A percentile compares a stretch with the other conserved stretches of the same genome.
Conservation (phyloP, 1,139 yeast species). For the Saccharomyces hybrid region DNA sequence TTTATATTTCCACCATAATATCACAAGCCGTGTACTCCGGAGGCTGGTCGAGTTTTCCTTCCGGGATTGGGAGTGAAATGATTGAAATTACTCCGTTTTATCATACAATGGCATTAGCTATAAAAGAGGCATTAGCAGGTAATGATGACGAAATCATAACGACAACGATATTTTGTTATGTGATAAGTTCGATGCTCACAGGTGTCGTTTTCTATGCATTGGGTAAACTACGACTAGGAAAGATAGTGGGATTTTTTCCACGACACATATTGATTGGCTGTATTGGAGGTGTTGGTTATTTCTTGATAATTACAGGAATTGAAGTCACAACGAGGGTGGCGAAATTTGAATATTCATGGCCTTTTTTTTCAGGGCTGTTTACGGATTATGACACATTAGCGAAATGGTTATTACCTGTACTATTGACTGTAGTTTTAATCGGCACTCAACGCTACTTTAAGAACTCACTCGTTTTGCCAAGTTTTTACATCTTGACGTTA, state of each 20-base stretch:
- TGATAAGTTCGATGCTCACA: conserved; percentile 74
- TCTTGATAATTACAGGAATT: conserved; percentile 79
- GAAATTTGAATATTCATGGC: conserved; percentile 55
- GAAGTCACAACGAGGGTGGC: conserved; percentile 84
- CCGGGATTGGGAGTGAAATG: conserved; percentile 96
- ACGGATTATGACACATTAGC: conserved; percentile 39
- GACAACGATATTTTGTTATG: conserved; percentile 82
- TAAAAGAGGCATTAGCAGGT: conserved; percentile 51
- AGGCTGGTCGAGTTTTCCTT: conserved; percentile 83
- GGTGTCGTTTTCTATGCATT: conserved; percentile 71
- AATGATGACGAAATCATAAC: conserved; percentile 60
- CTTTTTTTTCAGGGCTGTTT: conserved; percentile 45
- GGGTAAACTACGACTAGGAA: conserved; percentile 76
- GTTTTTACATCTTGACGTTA: conserved; percentile 69
- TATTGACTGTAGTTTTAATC: conserved; percentile 52
- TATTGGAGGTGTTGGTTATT: conserved; percentile 97
- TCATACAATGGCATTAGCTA: conserved; percentile 84
- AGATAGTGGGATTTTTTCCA: conserved; percentile 90
- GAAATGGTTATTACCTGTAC: conserved; percentile 70
- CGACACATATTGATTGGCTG: conserved; percentile 94
- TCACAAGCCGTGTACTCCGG: conserved; percentile 82
- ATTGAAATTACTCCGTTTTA: conserved; percentile 96
- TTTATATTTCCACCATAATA: conserved; percentile 79
- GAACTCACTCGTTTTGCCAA: conserved; percentile 74
- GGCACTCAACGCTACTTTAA: conserved; percentile 57